phyloP scores from a whole-genome alignment of 2,329 filamentous ascomycete species.

The Phaeosphaeria sp. region DNA sequence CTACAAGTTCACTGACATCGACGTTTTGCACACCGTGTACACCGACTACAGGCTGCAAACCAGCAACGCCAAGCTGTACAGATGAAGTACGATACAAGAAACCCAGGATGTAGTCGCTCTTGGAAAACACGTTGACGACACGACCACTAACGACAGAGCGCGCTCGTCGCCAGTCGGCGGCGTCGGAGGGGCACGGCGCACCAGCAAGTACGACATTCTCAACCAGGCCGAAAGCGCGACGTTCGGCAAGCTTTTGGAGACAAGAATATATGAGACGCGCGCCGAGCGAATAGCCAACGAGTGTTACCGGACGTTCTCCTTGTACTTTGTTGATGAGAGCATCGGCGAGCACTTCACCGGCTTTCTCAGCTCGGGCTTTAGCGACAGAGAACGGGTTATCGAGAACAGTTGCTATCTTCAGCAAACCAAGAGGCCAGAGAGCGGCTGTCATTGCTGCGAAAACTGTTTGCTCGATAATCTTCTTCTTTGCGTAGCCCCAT shows the following conservation, averaged over 20 bases:
- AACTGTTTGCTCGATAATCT: constrained; percentile 71
- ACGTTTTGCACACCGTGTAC: constrained; percentile 70
- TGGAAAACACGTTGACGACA: constrained; percentile 86
- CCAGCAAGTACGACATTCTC: constrained; percentile 86
- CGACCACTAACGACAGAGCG: constrained; percentile 80
- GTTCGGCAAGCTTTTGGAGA: constrained; percentile 75
- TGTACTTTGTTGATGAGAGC: constrained; percentile 82
- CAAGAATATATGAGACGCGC: constrained; percentile 85
- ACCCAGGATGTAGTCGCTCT: constrained; percentile 84
- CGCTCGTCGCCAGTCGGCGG: constrained; percentile 76
- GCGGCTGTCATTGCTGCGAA: constrained; percentile 56
- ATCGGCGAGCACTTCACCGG: constrained; percentile 79
- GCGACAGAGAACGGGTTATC: constrained; percentile 85
- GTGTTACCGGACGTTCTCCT: constrained; percentile 79
- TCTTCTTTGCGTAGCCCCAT: constrained; percentile 76
- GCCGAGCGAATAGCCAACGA: constrained; percentile 83
- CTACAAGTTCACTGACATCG: constrained; percentile 58
- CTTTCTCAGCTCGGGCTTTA: constrained; percentile 78
- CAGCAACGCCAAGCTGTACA: constrained; percentile 82
- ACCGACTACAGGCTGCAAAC: constrained; percentile 74
- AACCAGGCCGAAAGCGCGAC: constrained; percentile 81
- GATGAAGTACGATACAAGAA: constrained; percentile 87
- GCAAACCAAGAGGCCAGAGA: constrained; percentile 56
- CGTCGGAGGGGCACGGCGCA: constrained; percentile 75
- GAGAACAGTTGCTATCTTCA: constrained; percentile 62